Evolutionary conservation across 2,329 filamentous ascomycete genomes (phyloP).

Genomic region (Fulvia fulva): DNA sequence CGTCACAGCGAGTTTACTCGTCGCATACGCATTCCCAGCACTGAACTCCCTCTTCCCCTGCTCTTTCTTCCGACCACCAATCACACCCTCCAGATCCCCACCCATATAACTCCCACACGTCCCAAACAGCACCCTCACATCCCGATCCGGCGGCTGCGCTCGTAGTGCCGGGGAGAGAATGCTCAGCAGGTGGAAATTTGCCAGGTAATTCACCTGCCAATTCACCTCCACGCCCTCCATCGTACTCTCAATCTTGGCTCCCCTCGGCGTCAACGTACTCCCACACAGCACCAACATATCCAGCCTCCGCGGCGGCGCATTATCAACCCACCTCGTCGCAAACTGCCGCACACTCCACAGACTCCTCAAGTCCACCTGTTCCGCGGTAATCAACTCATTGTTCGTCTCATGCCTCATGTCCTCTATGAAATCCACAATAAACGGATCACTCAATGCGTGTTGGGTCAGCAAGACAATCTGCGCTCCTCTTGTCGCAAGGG

Average conservation of each 20-base stretch:
- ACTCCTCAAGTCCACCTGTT: constrained; percentile 84
- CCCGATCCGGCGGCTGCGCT: constrained; percentile 87
- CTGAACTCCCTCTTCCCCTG: constrained; percentile 48
- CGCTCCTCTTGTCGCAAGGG: constrained; percentile 75
- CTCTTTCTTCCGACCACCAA: constrained; percentile 42
- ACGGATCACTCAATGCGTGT: constrained; percentile 74
- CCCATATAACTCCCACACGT: constrained; percentile 87
- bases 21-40: constrained; percentile 46
- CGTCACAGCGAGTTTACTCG: constrained; percentile 69
- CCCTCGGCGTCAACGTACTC: constrained; percentile 68
- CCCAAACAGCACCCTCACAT: constrained; percentile 81
- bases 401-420: constrained; percentile 72
- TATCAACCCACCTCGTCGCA: constrained; percentile 97
- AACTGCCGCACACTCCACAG: constrained; percentile 90
- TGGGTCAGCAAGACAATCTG: constrained; percentile 89
- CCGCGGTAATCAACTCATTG: constrained; percentile 89
- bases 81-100: constrained; percentile 61
- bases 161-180: constrained; percentile 87
- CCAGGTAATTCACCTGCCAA: constrained; percentile 93
- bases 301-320: constrained; percentile 78
- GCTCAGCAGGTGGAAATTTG: constrained; percentile 90
- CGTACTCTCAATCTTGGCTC: constrained; percentile 56
- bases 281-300: constrained; percentile 91
- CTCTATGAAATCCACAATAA: constrained; percentile 87
- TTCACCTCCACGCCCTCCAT: constrained; percentile 75